Evolutionary conservation across 768 basidiomycete genomes (phyloP).

Genomic region (Tylopilus vinaceipallidus): DNA sequence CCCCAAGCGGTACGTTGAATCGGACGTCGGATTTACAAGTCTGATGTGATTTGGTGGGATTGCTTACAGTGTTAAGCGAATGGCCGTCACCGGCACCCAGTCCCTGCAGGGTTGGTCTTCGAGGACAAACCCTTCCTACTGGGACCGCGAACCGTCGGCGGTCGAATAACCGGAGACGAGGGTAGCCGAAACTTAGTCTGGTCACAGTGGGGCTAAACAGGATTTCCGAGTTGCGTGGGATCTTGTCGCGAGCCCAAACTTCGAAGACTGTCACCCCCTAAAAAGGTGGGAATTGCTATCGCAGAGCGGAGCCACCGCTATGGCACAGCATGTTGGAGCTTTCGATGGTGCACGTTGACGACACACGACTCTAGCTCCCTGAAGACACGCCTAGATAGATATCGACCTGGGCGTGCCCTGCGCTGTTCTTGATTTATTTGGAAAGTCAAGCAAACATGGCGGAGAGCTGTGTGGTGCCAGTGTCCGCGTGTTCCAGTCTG

Average conservation of each 20-base stretch:
- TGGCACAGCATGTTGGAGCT: not conserved
- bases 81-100: not conserved
- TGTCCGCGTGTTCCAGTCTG: slow-evolving; percentile 11
- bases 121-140: not conserved
- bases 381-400: not conserved
- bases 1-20: too few relatives aligned
- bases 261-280: too few relatives aligned
- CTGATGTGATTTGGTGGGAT: slow-evolving; percentile 4
- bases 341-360: not conserved
- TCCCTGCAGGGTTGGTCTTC: not conserved
- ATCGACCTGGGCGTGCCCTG: too few relatives aligned
- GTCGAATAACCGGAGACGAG: not conserved
- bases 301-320: too few relatives aligned
- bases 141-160: not conserved
- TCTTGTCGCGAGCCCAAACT: too few relatives aligned
- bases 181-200: not conserved
- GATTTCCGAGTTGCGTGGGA: slow-evolving; percentile 4
- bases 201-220: not conserved
- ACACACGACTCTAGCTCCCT: not conserved
- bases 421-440: not conserved
- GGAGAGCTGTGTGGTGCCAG: too few relatives aligned
- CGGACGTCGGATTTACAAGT: too few relatives aligned
- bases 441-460: not conserved
- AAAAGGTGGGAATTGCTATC: too few relatives aligned
- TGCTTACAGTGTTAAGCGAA: not conserved